phyloP scores from a whole-genome alignment of 1,284 basidiomycete species.

The Ustilago nuda region DNA sequence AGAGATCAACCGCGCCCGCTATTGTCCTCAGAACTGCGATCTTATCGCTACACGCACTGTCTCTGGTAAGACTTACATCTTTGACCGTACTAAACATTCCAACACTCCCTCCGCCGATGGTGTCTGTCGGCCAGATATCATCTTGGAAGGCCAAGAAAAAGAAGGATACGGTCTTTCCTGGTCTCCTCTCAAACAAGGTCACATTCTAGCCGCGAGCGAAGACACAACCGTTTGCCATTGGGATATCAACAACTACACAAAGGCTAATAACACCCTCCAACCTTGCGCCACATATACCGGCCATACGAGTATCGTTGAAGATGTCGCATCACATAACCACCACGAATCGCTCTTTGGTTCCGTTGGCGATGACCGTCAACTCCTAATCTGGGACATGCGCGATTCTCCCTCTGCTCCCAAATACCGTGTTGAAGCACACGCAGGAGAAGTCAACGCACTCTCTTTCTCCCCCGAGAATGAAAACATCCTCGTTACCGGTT shows the following conservation, averaged over 20 bases:
- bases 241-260: conserved; percentile 92
- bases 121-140: conserved; percentile 89
- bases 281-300: conserved; percentile 86
- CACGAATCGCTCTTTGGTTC: conserved; percentile 90
- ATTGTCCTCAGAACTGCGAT: conserved; percentile 99
- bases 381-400: conserved; percentile 96
- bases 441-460: conserved; percentile 89
- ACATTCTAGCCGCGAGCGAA: conserved; percentile 91
- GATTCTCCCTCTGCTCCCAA: conserved; percentile 75
- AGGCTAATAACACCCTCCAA: conserved; percentile 81
- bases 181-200: conserved; percentile 83
- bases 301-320: conserved; percentile 75
- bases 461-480: conserved; percentile 87
- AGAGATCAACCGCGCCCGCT: conserved; percentile 96
- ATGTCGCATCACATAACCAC: conserved; percentile 93
- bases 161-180: conserved; percentile 96
- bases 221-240: conserved; percentile 97
- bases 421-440: conserved; percentile 81
- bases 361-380: conserved; percentile 94
- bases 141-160: conserved; percentile 85
- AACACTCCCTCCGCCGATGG: conserved; percentile 85
- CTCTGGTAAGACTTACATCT: conserved; percentile 88
- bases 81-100: conserved; percentile 96
- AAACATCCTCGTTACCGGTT: conserved; percentile 90
- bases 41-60: conserved; percentile 94